Evolutionary conservation across 2,329 filamentous ascomycete species (phyloP).

Genomic region (Trematosphaeria pertusa): DNA sequence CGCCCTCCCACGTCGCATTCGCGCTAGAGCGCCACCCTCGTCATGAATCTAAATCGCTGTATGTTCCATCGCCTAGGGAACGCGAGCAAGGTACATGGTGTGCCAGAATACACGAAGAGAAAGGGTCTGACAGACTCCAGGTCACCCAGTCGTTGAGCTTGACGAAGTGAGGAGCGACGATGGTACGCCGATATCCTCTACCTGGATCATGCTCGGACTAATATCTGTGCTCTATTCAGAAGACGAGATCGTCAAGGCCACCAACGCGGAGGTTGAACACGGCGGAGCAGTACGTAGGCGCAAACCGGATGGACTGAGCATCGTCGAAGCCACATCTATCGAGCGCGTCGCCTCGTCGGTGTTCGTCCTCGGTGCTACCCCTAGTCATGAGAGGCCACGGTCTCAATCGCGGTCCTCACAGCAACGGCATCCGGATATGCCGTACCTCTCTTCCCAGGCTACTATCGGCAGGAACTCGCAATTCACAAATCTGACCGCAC

Average conservation of each 20-base stretch:
- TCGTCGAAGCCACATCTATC: constrained; percentile 46
- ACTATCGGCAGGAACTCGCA: constrained; percentile 57
- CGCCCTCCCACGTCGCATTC: not conserved
- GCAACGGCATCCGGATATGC: constrained; percentile 28
- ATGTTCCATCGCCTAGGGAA: constrained; percentile 1
- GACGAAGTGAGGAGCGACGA: too few relatives aligned
- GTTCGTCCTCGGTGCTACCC: constrained; percentile 47
- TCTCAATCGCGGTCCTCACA: not conserved
- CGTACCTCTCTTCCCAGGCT: constrained; percentile 52
- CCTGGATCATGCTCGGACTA: too few relatives aligned
- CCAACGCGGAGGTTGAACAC: constrained; percentile 1
- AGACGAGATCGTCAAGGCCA: constrained; percentile 14
- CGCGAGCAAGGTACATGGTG: not conserved
- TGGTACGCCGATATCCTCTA: too few relatives aligned
- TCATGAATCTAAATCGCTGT: not conserved
- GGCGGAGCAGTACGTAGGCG: constrained; percentile 13
- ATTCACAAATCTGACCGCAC: constrained; percentile 52
- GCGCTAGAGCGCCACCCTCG: not conserved
- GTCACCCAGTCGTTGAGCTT: not conserved
- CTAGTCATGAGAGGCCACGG: constrained; percentile 8
- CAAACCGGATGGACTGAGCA: constrained; percentile 13
- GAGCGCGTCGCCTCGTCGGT: constrained; percentile 51
- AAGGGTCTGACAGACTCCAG: not conserved
- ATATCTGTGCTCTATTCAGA: too few relatives aligned
- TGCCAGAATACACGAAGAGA: not conserved